phyloP scores from a whole-genome alignment of 345 rosid species.

The Clausena lansium region DNA sequence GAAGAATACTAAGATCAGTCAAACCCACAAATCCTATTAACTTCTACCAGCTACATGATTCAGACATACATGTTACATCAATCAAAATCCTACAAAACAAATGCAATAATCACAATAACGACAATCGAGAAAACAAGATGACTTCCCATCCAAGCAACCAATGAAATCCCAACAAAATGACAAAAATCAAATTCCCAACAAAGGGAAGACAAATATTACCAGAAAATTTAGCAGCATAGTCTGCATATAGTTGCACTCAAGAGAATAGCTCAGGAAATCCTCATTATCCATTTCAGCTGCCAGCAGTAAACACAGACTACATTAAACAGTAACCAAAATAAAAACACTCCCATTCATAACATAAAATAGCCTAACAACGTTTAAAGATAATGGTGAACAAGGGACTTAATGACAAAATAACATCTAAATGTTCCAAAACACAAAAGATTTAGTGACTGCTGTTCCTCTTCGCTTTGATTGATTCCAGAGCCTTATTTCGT shows the following conservation, averaged over 20 bases:
- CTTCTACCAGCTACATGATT: background rate
- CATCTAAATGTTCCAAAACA: constrained; percentile 20
- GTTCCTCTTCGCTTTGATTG: constrained; percentile 95
- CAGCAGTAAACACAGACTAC: constrained; percentile 77
- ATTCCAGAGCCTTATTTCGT: constrained; percentile 89
- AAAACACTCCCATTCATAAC: constrained; percentile 30
- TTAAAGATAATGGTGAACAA: constrained; percentile 24
- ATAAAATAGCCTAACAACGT: constrained; percentile 26
- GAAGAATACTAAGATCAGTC: constrained; percentile 9
- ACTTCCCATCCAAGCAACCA: constrained; percentile 19
- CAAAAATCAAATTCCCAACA: constrained; percentile 29
- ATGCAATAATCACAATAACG: constrained; percentile 1
- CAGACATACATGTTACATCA: constrained; percentile 10
- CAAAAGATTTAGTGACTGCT: constrained; percentile 40
- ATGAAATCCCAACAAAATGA: constrained; percentile 3
- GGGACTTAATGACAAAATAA: constrained; percentile 23
- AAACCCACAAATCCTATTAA: constrained; percentile 15
- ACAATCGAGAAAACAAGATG: constrained; percentile 14
- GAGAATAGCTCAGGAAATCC: constrained; percentile 76
- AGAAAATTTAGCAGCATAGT: constrained; percentile 66
- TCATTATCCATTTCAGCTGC: constrained; percentile 85
- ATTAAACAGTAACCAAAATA: constrained; percentile 50
- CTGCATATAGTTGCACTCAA: constrained; percentile 76
- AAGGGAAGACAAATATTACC: constrained; percentile 64
- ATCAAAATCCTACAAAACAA: background rate